phyloP scores from a whole-genome alignment of 2,329 filamentous ascomycete genomes.

The Zelopaecilomyces penicillatus region DNA sequence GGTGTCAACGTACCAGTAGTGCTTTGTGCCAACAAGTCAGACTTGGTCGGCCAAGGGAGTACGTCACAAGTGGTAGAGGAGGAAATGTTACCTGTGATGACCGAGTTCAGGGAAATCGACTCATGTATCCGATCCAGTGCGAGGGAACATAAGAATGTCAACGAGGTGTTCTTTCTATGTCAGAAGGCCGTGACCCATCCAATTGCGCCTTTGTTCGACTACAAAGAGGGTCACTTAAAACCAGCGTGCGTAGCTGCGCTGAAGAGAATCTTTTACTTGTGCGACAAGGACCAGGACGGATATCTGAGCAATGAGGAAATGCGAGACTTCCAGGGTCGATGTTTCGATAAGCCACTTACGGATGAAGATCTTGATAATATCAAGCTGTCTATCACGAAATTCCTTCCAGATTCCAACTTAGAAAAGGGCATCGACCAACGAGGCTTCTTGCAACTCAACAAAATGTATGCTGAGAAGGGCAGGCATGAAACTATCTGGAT shows the following conservation, averaged over 20 bases:
- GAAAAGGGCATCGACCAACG: constrained; percentile 68
- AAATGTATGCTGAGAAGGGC: constrained; percentile 93
- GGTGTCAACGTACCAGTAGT: constrained; percentile 99
- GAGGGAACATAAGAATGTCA: constrained; percentile 85
- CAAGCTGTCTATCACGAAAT: constrained; percentile 73
- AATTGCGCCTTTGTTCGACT: constrained; percentile 92
- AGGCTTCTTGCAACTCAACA: constrained; percentile 86
- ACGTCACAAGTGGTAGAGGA: constrained; percentile 85
- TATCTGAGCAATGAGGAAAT: constrained; percentile 86
- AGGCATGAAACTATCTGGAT: constrained; percentile 98
- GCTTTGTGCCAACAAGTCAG: constrained; percentile 95
- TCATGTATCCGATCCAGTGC: constrained; percentile 94
- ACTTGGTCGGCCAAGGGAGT: constrained; percentile 64
- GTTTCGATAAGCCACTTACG: constrained; percentile 80
- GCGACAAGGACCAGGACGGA: constrained; percentile 93
- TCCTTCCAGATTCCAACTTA: constrained; percentile 52
- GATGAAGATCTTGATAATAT: constrained; percentile 81
- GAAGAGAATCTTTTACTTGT: constrained; percentile 87
- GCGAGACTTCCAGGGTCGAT: constrained; percentile 80
- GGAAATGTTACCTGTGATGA: constrained; percentile 97
- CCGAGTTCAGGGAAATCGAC: constrained; percentile 97
- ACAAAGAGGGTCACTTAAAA: constrained; percentile 84
- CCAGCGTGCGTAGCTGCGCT: constrained; percentile 80
- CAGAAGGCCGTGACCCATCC: constrained; percentile 97
- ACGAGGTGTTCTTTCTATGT: constrained; percentile 94